Conservation (phyloP, 2,329 filamentous ascomycete species). For the Phialocephala sp. region DNA sequence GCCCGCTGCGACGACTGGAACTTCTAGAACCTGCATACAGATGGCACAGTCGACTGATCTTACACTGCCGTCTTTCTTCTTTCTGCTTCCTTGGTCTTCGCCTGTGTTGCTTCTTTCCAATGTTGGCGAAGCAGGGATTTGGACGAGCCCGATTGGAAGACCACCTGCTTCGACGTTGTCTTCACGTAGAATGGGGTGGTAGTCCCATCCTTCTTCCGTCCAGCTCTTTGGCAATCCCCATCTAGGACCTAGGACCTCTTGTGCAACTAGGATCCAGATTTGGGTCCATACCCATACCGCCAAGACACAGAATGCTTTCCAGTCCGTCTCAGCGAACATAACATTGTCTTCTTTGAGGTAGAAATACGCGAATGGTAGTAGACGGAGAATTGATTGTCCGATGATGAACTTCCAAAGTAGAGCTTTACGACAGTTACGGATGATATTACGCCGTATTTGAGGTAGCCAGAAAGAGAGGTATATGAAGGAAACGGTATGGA, state of each 20-base stretch:
- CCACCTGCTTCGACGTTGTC: conserved; percentile 81
- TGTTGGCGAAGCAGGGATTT: conserved; percentile 36
- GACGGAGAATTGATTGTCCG: conserved; percentile 79
- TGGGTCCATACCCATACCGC: conserved; percentile 88
- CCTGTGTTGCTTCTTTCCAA: conserved; percentile 30
- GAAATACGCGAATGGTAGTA: conserved; percentile 85
- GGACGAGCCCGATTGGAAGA: conserved; percentile 76
- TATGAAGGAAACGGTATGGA: conserved; percentile 68
- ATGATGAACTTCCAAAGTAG: conserved; percentile 90
- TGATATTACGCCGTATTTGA: conserved; percentile 88
- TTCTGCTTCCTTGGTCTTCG: conserved; percentile 45
- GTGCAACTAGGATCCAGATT: conserved; percentile 75
- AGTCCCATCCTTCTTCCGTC: conserved; percentile 85
- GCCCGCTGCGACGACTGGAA: conserved; percentile 74
- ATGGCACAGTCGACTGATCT: conserved; percentile 88
- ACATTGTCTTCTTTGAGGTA: conserved; percentile 81
- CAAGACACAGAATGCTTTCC: conserved; percentile 66
- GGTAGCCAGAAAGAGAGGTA: conserved; percentile 94
- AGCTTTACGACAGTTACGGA: conserved; percentile 89
- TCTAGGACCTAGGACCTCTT: conserved; percentile 87
- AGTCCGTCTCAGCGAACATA: conserved; percentile 75
- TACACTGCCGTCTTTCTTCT: conserved; percentile 50
- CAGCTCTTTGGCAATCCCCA: conserved; percentile 78
- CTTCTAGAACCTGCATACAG: conserved; percentile 89
- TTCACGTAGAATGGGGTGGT: conserved; percentile 86